Conservation (phyloP, 192 early-diverging fungal genomes). For the Podochytrium sp. region DNA sequence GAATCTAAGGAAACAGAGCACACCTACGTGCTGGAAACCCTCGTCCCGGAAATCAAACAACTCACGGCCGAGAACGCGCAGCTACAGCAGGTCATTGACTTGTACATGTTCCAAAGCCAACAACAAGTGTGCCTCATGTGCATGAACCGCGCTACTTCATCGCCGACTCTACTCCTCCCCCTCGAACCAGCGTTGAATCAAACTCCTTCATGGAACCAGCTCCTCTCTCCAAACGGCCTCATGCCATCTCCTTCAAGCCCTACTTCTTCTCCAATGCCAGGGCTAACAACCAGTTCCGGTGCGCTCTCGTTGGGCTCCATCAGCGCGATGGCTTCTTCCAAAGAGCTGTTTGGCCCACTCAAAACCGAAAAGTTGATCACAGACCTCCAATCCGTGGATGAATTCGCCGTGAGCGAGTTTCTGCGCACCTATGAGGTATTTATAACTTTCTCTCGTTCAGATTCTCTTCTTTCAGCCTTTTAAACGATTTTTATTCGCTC, state of each 20-base stretch:
- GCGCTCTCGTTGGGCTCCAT: background rate
- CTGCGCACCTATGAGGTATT: background rate
- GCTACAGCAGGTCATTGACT: too few relatives aligned
- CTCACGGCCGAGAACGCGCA: background rate
- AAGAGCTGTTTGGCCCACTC: background rate
- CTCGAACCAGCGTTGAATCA: background rate
- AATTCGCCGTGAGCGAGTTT: background rate
- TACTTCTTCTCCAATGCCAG: background rate
- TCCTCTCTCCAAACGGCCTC: background rate
- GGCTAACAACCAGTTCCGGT: background rate
- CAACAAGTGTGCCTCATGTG: background rate
- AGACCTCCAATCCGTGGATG: background rate
- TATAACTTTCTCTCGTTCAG: background rate
- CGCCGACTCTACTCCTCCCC: background rate
- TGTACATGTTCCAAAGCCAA: too few relatives aligned
- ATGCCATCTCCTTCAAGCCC: background rate
- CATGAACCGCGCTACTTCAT: background rate
- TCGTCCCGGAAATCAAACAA: background rate
- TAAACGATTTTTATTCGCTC: background rate
- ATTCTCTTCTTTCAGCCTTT: background rate
- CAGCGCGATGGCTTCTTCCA: background rate
- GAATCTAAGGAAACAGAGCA: background rate
- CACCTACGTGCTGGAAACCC: background rate
- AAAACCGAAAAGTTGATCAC: background rate
- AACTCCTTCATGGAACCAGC: background rate